These are phyloP conservation scores for Quercus robur DNA, from an alignment of 306 rosid genomes.

Conservation along the genomic window DNA sequence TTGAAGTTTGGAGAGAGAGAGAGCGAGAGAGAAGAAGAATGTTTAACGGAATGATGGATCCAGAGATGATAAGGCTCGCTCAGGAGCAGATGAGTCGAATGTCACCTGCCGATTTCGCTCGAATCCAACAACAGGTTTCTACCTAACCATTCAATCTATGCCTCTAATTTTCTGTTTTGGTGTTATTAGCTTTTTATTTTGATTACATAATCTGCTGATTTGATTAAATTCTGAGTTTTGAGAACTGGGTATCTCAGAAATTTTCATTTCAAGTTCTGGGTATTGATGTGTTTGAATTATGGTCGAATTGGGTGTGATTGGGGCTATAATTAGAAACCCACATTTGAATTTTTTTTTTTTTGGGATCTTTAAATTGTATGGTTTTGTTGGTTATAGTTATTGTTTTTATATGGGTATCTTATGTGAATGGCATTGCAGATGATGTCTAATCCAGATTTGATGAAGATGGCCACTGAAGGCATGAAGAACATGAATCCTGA, in stretches of 20 bases:
- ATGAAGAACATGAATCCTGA: constrained; percentile 86
- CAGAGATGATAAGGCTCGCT: constrained; percentile 79
- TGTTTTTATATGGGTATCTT: background rate
- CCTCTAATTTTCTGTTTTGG: background rate
- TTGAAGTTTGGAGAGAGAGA: background rate
- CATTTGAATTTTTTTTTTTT: background rate
- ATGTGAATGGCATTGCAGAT: constrained; percentile 47
- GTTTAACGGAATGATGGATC: constrained; percentile 86
- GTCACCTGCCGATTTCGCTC: constrained; percentile 88
- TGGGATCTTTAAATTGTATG: background rate
- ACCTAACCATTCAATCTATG: background rate
- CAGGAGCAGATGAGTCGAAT: constrained; percentile 99
- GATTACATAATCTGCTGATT: background rate
- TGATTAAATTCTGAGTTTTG: background rate
- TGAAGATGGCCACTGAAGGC: constrained; percentile 93
- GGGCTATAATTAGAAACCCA: background rate
- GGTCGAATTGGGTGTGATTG: background rate
- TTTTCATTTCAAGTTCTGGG: background rate
- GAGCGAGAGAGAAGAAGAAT: background rate
- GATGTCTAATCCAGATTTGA: constrained; percentile 91
- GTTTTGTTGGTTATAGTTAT: background rate
- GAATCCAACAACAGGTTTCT: constrained; percentile 84
- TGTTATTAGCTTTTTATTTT: background rate
- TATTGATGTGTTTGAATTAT: background rate
- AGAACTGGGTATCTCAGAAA: background rate